Base-by-base conservation (phyloP, 139 green algal species). In the Picochlorum sp. region DNA sequence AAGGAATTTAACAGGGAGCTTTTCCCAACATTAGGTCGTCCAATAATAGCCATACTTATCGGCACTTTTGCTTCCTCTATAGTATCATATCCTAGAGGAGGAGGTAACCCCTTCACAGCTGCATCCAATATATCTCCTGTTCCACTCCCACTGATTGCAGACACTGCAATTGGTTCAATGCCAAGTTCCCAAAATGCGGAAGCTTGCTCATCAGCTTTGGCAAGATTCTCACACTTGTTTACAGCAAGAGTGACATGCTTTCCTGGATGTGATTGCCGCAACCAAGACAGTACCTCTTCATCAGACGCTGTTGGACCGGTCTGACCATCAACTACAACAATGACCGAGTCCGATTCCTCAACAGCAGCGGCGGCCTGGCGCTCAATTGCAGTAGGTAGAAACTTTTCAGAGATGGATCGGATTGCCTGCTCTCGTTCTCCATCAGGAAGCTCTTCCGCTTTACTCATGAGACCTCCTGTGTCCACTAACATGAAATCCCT, bases 161-260 rank as follows among this genome's bases (percentile, higher is more conserved):
- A 97, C 30, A 99, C 77, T 0, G 91, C 60, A 14, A 86, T 56
- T 0, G 92, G 92, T 68, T 91, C 73, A 57, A 90, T 46, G 2
- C 90, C 90, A 38, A 89, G 57, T 23, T 71, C 63, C 94, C 94
- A 99, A 63, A 99, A 98, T 49, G 93, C 88, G 11, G 89, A 74
- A 2, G 82, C 82, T 71, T 92, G 81, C 46, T 77, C 28, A 66
- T 95, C 82, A 0, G 83, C 89, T 45, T 85, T 85, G 6, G 52
- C 65, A 1, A 59, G 62, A 60, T 87, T 96, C 56, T 98, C 93
- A 74, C 93, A 98, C 77, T 98, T 98, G 89, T 98, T 98, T 57
- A 98, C 86, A 7, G 85, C 90, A 64, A 98, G 79, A n/a, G 87
- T 13, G 14, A 96, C 69, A 3, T 70, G 72, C 69, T 95, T 97